Evolutionary conservation across 2,329 filamentous ascomycete species (phyloP).

Genomic region (Sodiomyces alkalinus): DNA sequence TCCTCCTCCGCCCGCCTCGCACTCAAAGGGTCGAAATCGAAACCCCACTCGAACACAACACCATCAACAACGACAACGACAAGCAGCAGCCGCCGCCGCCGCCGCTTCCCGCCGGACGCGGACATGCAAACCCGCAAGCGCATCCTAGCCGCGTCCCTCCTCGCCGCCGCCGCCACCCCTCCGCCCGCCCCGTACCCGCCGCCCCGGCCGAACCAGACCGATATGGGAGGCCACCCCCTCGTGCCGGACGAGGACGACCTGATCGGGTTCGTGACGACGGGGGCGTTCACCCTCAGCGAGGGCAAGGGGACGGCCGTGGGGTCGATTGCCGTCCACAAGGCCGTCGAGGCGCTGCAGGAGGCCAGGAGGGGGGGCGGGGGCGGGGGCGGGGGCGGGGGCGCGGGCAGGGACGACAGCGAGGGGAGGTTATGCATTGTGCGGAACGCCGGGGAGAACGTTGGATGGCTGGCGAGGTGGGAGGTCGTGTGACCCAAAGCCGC

Average conservation of each 20-base stretch:
- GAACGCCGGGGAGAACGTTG: conserved; percentile 63
- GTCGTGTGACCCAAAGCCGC: conserved; percentile 25
- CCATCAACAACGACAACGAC: too few species aligned
- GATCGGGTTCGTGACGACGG: conserved; percentile 81
- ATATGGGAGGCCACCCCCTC: conserved; percentile 39
- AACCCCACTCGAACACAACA: too few species aligned
- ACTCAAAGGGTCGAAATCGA: too few species aligned
- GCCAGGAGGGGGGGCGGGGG: too few species aligned
- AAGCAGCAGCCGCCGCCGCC: conserved; percentile 9
- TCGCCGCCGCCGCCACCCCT: conserved; percentile 22
- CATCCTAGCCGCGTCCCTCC: conserved; percentile 31
- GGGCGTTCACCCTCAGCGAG: conserved; percentile 64
- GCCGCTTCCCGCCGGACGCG: conserved; percentile 9
- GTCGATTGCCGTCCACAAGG: conserved; percentile 45
- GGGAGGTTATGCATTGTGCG: conserved; percentile 61
- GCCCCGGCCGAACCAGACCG: conserved; percentile 17
- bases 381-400: too few species aligned
- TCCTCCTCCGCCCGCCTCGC: conserved; percentile 1
- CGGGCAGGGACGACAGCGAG: conserved; percentile 19
- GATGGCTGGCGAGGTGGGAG: conserved; percentile 70
- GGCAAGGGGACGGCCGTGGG: conserved; percentile 67
- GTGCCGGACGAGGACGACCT: conserved; percentile 65
- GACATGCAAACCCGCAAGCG: conserved; percentile 24
- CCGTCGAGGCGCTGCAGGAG: conserved; percentile 29
- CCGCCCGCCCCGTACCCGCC: conserved; percentile 18